These are phyloP conservation scores for Houttuynia cordata DNA, from an alignment of 164 flowering plant species.

Conservation along the genomic window DNA sequence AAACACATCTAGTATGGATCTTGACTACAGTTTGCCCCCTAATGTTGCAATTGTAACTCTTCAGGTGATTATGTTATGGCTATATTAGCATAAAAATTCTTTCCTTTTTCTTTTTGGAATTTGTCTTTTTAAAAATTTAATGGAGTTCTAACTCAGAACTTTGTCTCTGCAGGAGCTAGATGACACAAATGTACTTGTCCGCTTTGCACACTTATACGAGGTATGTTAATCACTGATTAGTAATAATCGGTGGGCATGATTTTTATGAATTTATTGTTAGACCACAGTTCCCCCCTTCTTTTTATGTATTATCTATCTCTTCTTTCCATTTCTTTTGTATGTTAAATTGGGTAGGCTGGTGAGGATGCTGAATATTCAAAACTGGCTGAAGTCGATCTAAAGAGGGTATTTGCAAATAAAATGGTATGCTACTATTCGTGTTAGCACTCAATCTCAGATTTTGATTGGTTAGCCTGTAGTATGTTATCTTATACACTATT, in stretches of 20 bases:
- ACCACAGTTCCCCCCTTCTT: too few relatives aligned
- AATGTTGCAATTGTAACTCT: slow-evolving; percentile 83
- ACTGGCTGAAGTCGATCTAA: slow-evolving; percentile 61
- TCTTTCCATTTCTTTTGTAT: neutral
- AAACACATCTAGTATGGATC: slow-evolving; percentile 38
- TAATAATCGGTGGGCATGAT: neutral
- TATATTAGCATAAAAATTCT: neutral
- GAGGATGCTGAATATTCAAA: slow-evolving; percentile 54
- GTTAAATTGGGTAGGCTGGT: slow-evolving; percentile 30
- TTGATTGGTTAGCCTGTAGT: too few relatives aligned
- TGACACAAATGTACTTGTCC: slow-evolving; percentile 54
- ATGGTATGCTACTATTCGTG: slow-evolving; percentile 18
- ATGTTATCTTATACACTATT: too few relatives aligned
- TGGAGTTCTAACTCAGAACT: neutral
- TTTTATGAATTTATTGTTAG: neutral
- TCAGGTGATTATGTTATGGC: slow-evolving; percentile 36
- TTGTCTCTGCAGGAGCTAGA: slow-evolving; percentile 52
- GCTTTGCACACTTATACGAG: slow-evolving; percentile 80
- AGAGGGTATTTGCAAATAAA: slow-evolving; percentile 49
- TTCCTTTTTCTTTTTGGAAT: too few relatives aligned
- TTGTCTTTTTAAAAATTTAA: neutral
- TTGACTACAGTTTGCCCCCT: slow-evolving; percentile 56
- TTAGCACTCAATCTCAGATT: too few relatives aligned
- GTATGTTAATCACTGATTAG: too few relatives aligned
- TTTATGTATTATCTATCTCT: neutral